Evolutionary conservation across 495 filamentous ascomycete species (phyloP), one percentile per base, ranked within the genome.

Genomic region (Penicillium daleae): DNA sequence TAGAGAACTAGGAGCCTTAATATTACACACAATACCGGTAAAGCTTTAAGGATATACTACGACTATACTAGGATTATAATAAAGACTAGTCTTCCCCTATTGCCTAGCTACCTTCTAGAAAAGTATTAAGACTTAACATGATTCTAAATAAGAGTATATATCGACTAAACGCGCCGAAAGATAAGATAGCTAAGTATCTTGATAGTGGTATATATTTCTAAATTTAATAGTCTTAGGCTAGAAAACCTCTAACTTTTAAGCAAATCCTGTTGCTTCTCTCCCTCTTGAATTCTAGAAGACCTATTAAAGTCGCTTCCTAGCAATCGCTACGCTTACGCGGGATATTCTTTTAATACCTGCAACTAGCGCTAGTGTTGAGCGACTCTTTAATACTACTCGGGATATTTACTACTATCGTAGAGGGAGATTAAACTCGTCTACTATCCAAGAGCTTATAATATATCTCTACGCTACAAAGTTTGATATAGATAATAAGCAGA

Each of bases 331-430:
- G 9, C 51, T 54, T 54, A 32, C 40, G 5, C 35, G 35, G 8
- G 55, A 57, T 57, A 57, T 44, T 10, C 39, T 57, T 21, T 44
- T 8, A 4, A 44, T 57, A 6, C 55, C 37, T 26, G 40, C 26
- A 44, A 44, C 26, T 44, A 21, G 35, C 15, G 40, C 40, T 27
- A 31, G 55, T 6, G 40, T 57, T 44, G 24, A 57, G 27, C 37
- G 37, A 17, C 35, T 57, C 15, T 57, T 57, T 44, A 57, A 46
- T 29, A 27, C 21, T 46, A 24, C 55, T 42, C 37, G 37, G 6
- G 37, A 57, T 57, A 44, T 57, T 19, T 57, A 44, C n/a, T 29
- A 57, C 29, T 57, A 57, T 57, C 26, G 26, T n/a, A 13, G 21
- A 27, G 39, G 55, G 8, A 4, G 19, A 24, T n/a, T 57, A 24